Base-by-base conservation (phyloP, 768 basidiomycete species). In the Suillus lakei region DNA sequence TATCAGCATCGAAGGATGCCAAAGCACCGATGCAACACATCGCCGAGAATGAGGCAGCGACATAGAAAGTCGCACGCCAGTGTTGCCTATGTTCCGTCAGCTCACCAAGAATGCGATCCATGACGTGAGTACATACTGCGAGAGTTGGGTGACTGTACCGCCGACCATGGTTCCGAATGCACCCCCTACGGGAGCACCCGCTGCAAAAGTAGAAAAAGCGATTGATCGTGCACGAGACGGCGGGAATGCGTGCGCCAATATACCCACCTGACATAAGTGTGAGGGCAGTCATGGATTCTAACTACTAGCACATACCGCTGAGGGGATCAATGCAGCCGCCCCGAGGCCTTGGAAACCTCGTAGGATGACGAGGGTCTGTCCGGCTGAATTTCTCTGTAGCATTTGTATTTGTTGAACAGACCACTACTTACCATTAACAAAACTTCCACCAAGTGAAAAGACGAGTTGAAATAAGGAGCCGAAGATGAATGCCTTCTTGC, bases 161-260 rank as follows among this genome's bases (percentile, higher is more conserved):
- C 91, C 91, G 2, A 91, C 64, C 0, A 86, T 77, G 38, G 81
- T 79, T 1, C 92, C 91, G 23, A 92, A 74, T 0, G 85, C 88
- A 0, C 83, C 89, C 0, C 93, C 92, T 10, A 94, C 69, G 1
- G 93, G 91, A 1, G 89, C 91, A 28, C 93, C 93, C 0, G 91
- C 90, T 1, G 88, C 81, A 71, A 93, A 94, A 0, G 87, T 85
- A 0, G 93, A 85, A 68, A 94, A 95, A 0, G 91, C 92, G 3
- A 87, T 74, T 3, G 89, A 85, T 9, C 92, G 84, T 1, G 87
- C 81, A 30, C 78, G 76, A 2, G 88, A 87, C 0, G 81, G 79
- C 0, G 88, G 88, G 73, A 94, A 95, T 0, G 86, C 79, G 62
- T 88, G 83, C 0, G 93, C 92, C 30, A 95, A 82, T 66, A 93